These are phyloP conservation scores for Candida odintsovae DNA, from an alignment of 805 yeast genomes.

Conservation along the genomic window DNA sequence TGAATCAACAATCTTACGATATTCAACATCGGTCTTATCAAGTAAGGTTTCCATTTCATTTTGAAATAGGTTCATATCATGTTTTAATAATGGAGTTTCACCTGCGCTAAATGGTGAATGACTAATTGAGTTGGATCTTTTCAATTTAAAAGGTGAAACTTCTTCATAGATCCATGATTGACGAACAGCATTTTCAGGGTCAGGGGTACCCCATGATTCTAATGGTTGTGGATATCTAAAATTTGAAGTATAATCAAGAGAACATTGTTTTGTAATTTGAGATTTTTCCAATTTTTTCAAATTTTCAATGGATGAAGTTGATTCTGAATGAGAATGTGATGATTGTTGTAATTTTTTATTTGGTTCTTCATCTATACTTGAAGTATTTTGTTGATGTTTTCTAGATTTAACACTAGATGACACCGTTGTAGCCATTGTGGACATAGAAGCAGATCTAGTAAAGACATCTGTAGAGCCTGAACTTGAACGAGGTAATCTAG, in stretches of 20 bases:
- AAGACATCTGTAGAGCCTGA: slow-evolving; percentile 14
- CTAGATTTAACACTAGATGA: slow-evolving; percentile 6
- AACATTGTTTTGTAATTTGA: slow-evolving; percentile 18
- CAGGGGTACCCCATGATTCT: slow-evolving; percentile 19
- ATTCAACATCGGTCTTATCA: slow-evolving; percentile 3
- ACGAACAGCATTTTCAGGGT: slow-evolving; percentile 15
- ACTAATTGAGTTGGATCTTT: slow-evolving; percentile 6
- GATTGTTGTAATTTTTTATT: background rate
- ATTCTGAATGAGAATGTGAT: slow-evolving; percentile 7
- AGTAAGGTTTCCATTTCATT: slow-evolving; percentile 8
- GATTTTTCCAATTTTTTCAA: slow-evolving; percentile 17
- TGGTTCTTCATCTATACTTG: slow-evolving; percentile 3
- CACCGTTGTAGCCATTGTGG: slow-evolving; percentile 19
- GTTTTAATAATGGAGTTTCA: slow-evolving; percentile 5
- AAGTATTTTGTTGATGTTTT: slow-evolving; percentile 10
- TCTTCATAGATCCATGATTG: slow-evolving; percentile 23
- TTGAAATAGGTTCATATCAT: slow-evolving; percentile 8
- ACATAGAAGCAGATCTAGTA: slow-evolving; percentile 20
- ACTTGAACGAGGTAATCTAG: slow-evolving; percentile 14
- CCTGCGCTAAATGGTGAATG: slow-evolving; percentile 4
- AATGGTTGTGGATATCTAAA: slow-evolving; percentile 3
- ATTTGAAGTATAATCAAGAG: slow-evolving; percentile 8
- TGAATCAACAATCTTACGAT: slow-evolving; percentile 4
- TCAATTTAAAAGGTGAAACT: slow-evolving; percentile 5
- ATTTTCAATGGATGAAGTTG: slow-evolving; percentile 19